Base-by-base conservation (phyloP, 371 early-diverging fungal species). In the Chytridiales sp. region DNA sequence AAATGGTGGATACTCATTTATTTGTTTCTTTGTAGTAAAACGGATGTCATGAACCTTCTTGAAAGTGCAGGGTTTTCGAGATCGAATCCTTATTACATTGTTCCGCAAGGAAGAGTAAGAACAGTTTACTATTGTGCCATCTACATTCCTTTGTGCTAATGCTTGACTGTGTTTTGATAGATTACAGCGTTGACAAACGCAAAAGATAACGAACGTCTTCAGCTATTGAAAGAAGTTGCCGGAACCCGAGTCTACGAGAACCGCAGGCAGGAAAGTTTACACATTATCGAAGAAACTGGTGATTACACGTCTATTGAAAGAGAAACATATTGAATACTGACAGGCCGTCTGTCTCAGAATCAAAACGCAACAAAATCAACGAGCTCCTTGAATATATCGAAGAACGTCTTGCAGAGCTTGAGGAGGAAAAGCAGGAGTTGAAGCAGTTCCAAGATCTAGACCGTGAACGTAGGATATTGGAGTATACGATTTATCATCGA, bases 61-160 rank as follows among this genome's bases (percentile, higher is more conserved):
- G 98, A 99, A 73, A 91, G 89, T 73, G 96, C 98, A 21, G 99
- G 99, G 0, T 94, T 99, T 60, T 93, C 97, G n/a, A 79, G 90
- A 31, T 93, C 97, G 17, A 98, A 98, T 68, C 98, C 99, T 11
- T 98, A 98, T 74, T 98, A 97, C 66, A 95, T 99, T 73, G 98
- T 99, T 4, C 97, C 96, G n/a, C 99, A 99, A 81, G 99, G 99
- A 39, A 81, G 95, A 52, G 92, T 98, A 78, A 43, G 82, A 50
- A 13, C 30, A 43, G 4, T 22, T 2, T 22, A 3, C 29, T 9
- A 19, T 38, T n/a, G 36, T 36, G 22, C 39, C 22, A 17, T 32
- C 22, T 27, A 47, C 27, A 22, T 6, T 50, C 21, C 21, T 3
- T 62, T 55, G n/a, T 15, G 1, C 4, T 22, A 19, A 26, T 42